phyloP scores from a whole-genome alignment of 805 yeast genomes.

The Metschnikowia reukaufii region DNA sequence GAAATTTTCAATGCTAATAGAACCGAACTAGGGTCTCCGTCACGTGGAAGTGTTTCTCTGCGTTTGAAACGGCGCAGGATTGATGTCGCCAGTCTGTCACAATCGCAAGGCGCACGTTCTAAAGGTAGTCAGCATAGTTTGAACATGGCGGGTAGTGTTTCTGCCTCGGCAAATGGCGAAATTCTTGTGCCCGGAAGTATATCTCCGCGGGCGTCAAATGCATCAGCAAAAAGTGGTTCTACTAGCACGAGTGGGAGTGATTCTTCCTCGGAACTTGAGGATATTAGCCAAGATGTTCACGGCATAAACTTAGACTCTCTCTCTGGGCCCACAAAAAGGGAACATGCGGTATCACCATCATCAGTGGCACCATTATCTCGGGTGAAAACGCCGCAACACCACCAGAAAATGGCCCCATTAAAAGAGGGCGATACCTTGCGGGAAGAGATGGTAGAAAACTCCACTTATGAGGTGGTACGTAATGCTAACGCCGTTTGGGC shows the following conservation, averaged over 20 bases:
- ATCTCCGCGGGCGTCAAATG: neutral
- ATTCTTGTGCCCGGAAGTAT: too few species aligned
- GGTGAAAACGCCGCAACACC: neutral
- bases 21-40: neutral
- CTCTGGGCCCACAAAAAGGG: neutral
- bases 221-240: neutral
- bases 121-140: neutral
- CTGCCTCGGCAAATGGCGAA: neutral
- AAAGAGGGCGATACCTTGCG: neutral
- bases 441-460: neutral
- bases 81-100: slow-evolving; percentile 7
- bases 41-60: slow-evolving; percentile 30
- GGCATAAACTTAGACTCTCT: slow-evolving; percentile 11
- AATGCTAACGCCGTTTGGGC: slow-evolving; percentile 51
- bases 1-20: neutral
- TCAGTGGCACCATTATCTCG: too few species aligned
- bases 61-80: slow-evolving; percentile 20
- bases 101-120: neutral
- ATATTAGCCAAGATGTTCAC: slow-evolving; percentile 19
- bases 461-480: slow-evolving; percentile 13
- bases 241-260: too few species aligned
- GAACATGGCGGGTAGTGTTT: neutral
- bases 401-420: neutral
- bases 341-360: neutral
- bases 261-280: slow-evolving; percentile 25